phyloP scores from a whole-genome alignment of 169 alveolate species.

The Pseudocohnilembus persalinus region DNA sequence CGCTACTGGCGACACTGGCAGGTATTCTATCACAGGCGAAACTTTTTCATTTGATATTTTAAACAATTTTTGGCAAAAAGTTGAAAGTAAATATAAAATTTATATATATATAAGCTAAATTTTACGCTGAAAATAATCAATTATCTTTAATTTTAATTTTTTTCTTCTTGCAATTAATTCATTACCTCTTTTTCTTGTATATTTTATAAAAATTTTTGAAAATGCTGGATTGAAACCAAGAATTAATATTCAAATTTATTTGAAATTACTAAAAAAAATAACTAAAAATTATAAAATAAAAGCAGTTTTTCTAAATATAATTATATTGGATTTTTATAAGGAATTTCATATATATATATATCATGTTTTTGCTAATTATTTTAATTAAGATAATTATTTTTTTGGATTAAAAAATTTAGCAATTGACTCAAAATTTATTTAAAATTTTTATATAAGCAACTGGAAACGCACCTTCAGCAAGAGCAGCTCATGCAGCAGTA shows the following conservation, averaged over 20 bases:
- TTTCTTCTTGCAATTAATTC: too few relatives aligned
- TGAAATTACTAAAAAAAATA: too few relatives aligned
- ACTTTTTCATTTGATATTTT: slow-evolving; percentile 89
- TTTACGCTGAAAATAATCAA: not conserved
- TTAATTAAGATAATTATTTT: too few relatives aligned
- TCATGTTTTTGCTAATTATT: too few relatives aligned
- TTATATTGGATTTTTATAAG: too few relatives aligned
- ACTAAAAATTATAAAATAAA: too few relatives aligned
- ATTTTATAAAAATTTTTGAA: too few relatives aligned
- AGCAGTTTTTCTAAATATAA: too few relatives aligned
- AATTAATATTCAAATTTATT: too few relatives aligned
- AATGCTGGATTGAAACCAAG: too few relatives aligned
- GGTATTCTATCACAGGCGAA: slow-evolving; percentile 97
- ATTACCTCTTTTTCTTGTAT: too few relatives aligned
- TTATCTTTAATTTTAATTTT: not conserved
- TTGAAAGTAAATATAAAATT: slow-evolving; percentile 58
- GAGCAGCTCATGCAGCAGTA: slow-evolving; percentile 99
- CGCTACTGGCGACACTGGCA: slow-evolving; percentile 90
- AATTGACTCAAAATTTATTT: not conserved
- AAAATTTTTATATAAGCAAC: slow-evolving; percentile 2
- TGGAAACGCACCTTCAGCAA: slow-evolving; percentile 93
- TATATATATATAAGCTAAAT: not conserved
- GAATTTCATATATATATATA: too few relatives aligned
- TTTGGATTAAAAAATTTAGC: not conserved
- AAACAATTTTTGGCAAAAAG: slow-evolving; percentile 88